These are phyloP conservation scores for Zymoseptoria passerinii DNA, from an alignment of 2,329 filamentous ascomycete species.

Conservation along the genomic window DNA sequence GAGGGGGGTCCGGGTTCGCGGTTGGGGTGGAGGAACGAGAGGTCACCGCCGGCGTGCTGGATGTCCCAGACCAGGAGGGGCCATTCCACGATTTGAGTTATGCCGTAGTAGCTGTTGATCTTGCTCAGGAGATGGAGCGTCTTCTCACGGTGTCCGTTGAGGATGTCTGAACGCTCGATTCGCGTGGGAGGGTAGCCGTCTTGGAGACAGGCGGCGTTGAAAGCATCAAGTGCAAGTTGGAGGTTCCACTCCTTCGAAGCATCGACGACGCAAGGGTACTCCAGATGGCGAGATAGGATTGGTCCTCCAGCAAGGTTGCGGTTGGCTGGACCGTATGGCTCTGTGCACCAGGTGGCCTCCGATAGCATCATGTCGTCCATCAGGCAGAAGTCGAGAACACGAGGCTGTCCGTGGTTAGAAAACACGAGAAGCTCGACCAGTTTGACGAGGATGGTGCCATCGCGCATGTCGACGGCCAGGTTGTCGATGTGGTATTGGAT, in stretches of 20 bases:
- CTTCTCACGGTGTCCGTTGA: conserved; percentile 57
- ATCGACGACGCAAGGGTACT: conserved; percentile 48
- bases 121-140: conserved; percentile 54
- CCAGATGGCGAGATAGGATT: conserved; percentile 49
- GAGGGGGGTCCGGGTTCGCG: neutral
- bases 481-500: conserved; percentile 51
- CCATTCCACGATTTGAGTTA: conserved; percentile 48
- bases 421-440: conserved; percentile 49
- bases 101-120: conserved; percentile 49
- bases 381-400: conserved; percentile 35
- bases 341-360: conserved; percentile 24
- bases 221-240: conserved; percentile 47
- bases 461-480: conserved; percentile 53
- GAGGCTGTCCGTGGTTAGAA: neutral
- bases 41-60: neutral
- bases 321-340: conserved; percentile 25
- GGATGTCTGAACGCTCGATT: conserved; percentile 50
- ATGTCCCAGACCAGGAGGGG: conserved; percentile 44
- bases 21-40: neutral
- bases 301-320: conserved; percentile 16
- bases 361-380: conserved; percentile 38
- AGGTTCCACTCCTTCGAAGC: conserved; percentile 53
- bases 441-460: conserved; percentile 52
- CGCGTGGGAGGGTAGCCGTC: conserved; percentile 19
- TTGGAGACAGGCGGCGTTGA: conserved; percentile 29